Evolutionary conservation across 164 flowering plant genomes (phyloP), one percentile per base, ranked within the genome.

Genomic region (Cinnamomum chago): DNA sequence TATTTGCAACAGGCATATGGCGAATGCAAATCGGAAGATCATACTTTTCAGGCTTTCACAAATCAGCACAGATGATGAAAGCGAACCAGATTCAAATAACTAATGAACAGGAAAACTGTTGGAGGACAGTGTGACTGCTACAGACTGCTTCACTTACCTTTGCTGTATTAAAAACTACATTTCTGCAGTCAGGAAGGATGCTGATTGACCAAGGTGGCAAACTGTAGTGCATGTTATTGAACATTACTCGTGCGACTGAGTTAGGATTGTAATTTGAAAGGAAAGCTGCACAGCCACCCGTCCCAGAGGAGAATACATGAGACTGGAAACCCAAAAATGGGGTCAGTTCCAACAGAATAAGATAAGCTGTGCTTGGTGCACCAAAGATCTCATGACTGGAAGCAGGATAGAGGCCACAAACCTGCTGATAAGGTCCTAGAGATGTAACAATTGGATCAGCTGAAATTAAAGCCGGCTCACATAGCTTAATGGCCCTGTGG

Each of bases 191-290:
- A 67, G 98, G 98, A 80, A 96, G 97, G 72, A 96, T 90, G 84
- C 98, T 96, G 73, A 90, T 89, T 35, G 99, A 96, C 99, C 99
- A 96, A 76, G 99, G 90, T 62, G 98, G 97, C 71, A 96, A 80
- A 70, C 83, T 79, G 71, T 92, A 94, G 78, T 89, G 98, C 87
- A 67, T 81, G 78, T 86, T 85, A 27, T 88, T 89, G 83, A 92
- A 96, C 60, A 78, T 72, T 70, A 94, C 97, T 74, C 79, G 88
- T 11, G 85, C 87, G 28, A 90, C 82, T 14, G 88, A 80, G 27
- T 71, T 84, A 4, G 81, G 7, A 62, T 94, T 77, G 77, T 78
- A 88, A 73, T 96, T 96, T 47, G 97, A 68, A 47, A 96, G 90
- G 80, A 96, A 96, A 75, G 98, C 97, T 40, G 97, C 90, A 87